Evolutionary conservation across 345 rosid species (phyloP).

Genomic region (Arabis alpina): DNA sequence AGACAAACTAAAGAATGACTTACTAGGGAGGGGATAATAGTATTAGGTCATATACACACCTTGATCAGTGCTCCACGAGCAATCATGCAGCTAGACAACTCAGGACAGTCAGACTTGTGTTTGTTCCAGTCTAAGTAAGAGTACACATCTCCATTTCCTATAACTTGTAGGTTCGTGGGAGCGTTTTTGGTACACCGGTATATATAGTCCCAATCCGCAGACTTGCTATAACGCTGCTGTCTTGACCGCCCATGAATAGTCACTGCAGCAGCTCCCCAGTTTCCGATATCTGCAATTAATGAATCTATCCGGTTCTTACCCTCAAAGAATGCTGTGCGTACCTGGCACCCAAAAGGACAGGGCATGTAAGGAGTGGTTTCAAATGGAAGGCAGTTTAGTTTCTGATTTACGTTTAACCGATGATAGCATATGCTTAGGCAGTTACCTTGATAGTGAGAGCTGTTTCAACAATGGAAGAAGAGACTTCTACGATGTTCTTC

Average conservation of each 20-base stretch:
- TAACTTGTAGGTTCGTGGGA: conserved; percentile 63
- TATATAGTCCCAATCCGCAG: conserved; percentile 93
- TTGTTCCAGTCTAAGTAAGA: conserved; percentile 88
- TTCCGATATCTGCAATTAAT: conserved; percentile 67
- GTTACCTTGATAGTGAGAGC: conserved; percentile 89
- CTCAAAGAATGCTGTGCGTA: conserved; percentile 79
- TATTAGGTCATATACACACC: conserved; percentile 46
- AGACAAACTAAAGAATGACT: conserved; percentile 13
- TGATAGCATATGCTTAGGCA: conserved; percentile 9
- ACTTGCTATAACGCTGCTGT: conserved; percentile 89
- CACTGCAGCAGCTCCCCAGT: conserved; percentile 90
- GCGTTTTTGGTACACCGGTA: conserved; percentile 72
- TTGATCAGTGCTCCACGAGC: conserved; percentile 92
- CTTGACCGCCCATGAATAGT: conserved; percentile 94
- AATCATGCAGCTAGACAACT: conserved; percentile 87
- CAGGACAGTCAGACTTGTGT: conserved; percentile 71
- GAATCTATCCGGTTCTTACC: conserved; percentile 84
- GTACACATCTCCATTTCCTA: conserved; percentile 88
- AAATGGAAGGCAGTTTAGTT: not conserved
- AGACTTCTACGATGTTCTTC: conserved; percentile 71
- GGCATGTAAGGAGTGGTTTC: conserved; percentile 9
- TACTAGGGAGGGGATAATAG: not conserved
- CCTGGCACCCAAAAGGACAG: conserved; percentile 52
- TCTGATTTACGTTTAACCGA: not conserved
- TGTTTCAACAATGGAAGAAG: conserved; percentile 73